Evolutionary conservation across 441 rosid genomes (phyloP).

Genomic region (Gossypium armourianum): DNA sequence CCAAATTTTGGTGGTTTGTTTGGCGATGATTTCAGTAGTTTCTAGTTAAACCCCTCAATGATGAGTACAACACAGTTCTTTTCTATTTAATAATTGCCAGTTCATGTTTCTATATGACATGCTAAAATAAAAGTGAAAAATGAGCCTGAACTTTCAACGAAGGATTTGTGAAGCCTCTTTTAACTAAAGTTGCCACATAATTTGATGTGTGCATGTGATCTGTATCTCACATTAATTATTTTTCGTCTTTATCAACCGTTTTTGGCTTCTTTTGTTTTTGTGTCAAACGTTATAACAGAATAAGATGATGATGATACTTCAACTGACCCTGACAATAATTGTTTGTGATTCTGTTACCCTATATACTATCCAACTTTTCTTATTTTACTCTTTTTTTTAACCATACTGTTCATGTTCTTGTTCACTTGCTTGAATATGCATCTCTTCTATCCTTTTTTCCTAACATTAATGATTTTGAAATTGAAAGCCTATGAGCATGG

Average conservation of each 20-base stretch:
- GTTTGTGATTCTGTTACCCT: background rate
- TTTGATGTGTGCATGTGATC: background rate
- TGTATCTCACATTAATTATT: background rate
- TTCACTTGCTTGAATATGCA: background rate
- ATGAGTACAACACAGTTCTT: background rate
- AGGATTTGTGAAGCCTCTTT: background rate
- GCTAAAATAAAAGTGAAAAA: background rate
- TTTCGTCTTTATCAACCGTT: background rate
- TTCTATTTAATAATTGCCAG: background rate
- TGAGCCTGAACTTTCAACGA: background rate
- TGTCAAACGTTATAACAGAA: background rate
- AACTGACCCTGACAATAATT: background rate
- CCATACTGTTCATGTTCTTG: background rate
- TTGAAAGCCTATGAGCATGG: conserved; percentile 98
- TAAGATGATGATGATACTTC: background rate
- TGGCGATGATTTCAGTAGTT: background rate
- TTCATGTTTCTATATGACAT: background rate
- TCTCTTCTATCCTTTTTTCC: background rate
- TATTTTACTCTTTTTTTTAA: background rate
- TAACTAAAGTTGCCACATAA: background rate
- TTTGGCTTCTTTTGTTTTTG: background rate
- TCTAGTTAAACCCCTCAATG: background rate
- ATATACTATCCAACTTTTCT: background rate
- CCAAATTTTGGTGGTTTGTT: background rate
- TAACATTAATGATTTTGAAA: background rate